Evolutionary conservation across 148 eudicot genomes (phyloP).

Genomic region (Pouteria glomerata): DNA sequence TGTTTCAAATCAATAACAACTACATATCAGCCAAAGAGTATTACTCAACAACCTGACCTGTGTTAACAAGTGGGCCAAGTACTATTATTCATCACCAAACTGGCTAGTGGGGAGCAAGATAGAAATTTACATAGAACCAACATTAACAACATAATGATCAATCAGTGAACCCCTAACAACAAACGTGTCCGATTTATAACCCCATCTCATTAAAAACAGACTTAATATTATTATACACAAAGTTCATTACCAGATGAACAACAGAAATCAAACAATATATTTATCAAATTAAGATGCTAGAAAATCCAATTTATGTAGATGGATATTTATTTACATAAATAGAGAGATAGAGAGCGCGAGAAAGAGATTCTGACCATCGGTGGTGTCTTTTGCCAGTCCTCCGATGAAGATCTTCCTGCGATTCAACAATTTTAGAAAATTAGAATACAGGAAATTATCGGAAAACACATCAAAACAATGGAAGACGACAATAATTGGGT

Average conservation of each 20-base stretch:
- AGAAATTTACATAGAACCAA: background rate
- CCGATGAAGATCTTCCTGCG: conserved; percentile 76
- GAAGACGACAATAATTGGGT: background rate
- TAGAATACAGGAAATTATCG: background rate
- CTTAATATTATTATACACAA: background rate
- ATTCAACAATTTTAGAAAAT: background rate
- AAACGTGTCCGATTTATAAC: background rate
- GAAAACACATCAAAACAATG: background rate
- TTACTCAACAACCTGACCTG: background rate
- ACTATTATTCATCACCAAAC: background rate
- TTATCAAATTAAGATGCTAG: no score
- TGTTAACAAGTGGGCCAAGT: background rate
- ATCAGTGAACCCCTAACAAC: background rate
- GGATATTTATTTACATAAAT: background rate
- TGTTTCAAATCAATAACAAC: conserved; percentile 12
- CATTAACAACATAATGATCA: background rate
- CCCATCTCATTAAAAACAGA: background rate
- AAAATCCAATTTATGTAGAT: background rate
- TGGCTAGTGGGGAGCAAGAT: background rate
- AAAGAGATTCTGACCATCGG: conserved; percentile 22
- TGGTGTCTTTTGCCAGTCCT: conserved; percentile 60
- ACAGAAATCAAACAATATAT: no score
- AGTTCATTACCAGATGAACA: background rate
- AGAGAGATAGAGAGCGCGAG: background rate
- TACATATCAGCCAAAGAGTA: background rate